phyloP scores from a whole-genome alignment of 495 filamentous ascomycete genomes.

The Hypomontagnella submonticulosa region DNA sequence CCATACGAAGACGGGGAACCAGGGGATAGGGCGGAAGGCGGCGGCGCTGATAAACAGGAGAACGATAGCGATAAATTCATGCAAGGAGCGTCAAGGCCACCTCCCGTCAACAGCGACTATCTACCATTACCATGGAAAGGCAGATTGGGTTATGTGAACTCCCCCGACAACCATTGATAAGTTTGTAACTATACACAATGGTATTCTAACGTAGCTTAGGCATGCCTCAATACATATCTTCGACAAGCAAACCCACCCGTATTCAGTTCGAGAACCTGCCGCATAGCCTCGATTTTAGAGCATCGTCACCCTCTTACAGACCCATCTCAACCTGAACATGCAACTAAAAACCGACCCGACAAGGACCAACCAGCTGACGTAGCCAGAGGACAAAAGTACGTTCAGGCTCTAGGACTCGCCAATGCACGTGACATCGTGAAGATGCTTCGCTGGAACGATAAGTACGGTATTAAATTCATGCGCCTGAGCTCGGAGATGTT shows the following conservation, averaged over 20 bases:
- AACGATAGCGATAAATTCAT: slow-evolving; percentile 55
- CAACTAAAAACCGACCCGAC: slow-evolving; percentile 85
- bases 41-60: slow-evolving; percentile 17
- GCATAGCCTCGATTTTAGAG: slow-evolving; percentile 89
- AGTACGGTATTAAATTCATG: slow-evolving; percentile 92
- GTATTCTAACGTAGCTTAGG: slow-evolving; percentile 59
- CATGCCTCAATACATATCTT: slow-evolving; percentile 93
- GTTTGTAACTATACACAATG: neutral
- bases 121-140: slow-evolving; percentile 95
- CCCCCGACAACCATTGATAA: slow-evolving; percentile 16
- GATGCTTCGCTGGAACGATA: slow-evolving; percentile 92
- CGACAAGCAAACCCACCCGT: slow-evolving; percentile 85
- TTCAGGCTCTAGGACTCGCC: slow-evolving; percentile 79
- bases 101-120: slow-evolving; percentile 85
- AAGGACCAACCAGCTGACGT: slow-evolving; percentile 71
- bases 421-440: slow-evolving; percentile 88
- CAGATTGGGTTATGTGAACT: slow-evolving; percentile 84
- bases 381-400: slow-evolving; percentile 70
- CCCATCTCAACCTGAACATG: slow-evolving; percentile 78
- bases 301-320: slow-evolving; percentile 83
- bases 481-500: slow-evolving; percentile 96
- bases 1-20: slow-evolving; percentile 48
- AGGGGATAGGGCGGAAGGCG: slow-evolving; percentile 40
- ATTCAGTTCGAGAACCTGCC: slow-evolving; percentile 91
- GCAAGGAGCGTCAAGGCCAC: slow-evolving; percentile 65